Evolutionary conservation across 305 asterid species (phyloP), one percentile per base, ranked within the genome.

Genomic region (Fraxinus angustifolia): DNA sequence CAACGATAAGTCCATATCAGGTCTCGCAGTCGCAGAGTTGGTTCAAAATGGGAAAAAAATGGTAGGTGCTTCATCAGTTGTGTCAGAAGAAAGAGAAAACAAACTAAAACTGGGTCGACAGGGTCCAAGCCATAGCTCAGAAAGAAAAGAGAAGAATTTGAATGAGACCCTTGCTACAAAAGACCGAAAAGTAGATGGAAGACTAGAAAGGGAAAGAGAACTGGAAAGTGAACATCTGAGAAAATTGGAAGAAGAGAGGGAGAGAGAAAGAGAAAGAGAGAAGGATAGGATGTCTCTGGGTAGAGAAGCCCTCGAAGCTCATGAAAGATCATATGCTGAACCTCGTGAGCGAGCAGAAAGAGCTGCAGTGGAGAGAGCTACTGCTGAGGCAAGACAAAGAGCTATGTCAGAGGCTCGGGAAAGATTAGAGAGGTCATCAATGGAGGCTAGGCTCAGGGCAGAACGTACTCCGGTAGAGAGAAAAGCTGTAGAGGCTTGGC

Each of bases 401-500:
- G 87, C 87, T 79, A 78, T 87, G 81, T 79, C 80, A 0, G 94
- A 86, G 87, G 89, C 91, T 78, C 85, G 90, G 38, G 91, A 87
- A 83, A 86, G 90, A 83, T 77, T 88, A 53, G 90, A 88, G 80
- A 87, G 78, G 87, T 77, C 90, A 78, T 90, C 90, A 12, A 70
- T 80, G 40, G 92, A 90, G 84, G 88, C 90, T 83, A 87, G 92
- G 86, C 87, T 89, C 82, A 90, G 91, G 88, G 82, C 88, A 73
- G 98, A 93, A 79, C 93, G 90, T 77, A 90, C 93, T 88, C 93
- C 93, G 8, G 94, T 90, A 40, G 99, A 93, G 83, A 91, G 97
- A 89, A 95, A 96, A 84, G 91, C 92, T 80, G 86, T 89, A 82
- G 99, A 93, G 91, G 97, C 98, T 84, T 87, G 93, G 7, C 96